Evolutionary conservation across 441 rosid genomes (phyloP), one percentile per base, ranked within the genome.

Genomic region (Bocquillonia castaneifolia): DNA sequence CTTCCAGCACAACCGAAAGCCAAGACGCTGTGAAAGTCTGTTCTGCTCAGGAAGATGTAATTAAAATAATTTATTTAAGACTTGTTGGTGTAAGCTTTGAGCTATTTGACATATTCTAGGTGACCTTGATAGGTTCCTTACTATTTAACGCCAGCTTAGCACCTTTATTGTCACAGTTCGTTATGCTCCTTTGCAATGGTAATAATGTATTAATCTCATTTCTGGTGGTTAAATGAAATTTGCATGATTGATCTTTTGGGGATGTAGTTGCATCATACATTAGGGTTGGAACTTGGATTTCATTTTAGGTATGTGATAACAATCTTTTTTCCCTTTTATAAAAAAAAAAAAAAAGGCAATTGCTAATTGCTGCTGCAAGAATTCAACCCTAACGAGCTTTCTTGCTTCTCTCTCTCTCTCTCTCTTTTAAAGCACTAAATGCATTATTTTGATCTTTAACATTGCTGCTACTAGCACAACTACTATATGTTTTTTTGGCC

Each of bases 1-100:
- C 90, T 93, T 70, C 98, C 98, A 10, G 71, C 88, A 0, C 92
- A 83, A 69, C 88, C 90, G 45, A 93, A 91, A 81, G 69, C 89
- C 5, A 93, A 93, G 87, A 72, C 83, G 52, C 59, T 79, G 29
- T 93, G 85, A 92, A 72, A 76, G 55, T 62, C 40, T 13, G 74
- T 66, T 68, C 59, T 56, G 71, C 61, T 39, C 52, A 55, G 51
- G 56, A 67, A 73, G 40, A 26, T 71, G 70, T 76, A 67, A 56
- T 59, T 73, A 63, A 63, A 79, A 77, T 78, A 79, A 76, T 69
- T 65, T 45, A 59, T 74, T 56, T 59, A 54, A n/a, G n/a, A 74
- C 58, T 63, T 48, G 68, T 40, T 75, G 69, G 72, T 79, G 74
- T 79, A 68, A 65, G 66, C 73, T 63, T 76, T 40, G 31, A 66